Base-by-base conservation (phyloP, 2,329 filamentous ascomycete genomes). In the Epichloe festucae region DNA sequence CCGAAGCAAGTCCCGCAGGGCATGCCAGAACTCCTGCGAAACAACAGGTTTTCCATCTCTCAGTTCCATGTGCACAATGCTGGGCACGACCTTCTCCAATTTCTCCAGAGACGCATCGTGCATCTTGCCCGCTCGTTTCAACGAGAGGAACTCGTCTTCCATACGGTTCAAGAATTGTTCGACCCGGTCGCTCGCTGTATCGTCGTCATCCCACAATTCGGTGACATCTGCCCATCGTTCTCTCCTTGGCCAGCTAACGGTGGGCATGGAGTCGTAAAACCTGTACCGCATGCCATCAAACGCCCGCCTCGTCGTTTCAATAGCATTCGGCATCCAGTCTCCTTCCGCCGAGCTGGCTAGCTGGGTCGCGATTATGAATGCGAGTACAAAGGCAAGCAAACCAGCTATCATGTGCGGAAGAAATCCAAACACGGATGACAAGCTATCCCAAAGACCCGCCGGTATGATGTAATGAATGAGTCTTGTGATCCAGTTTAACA, bases 11-110 rank as follows among this genome's bases (percentile, higher is more conserved):
- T 76, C 74, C 23, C 73, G 70, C 8, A 89, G 63, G 0, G 82
- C 84, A 52, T 78, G 71, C 88, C 80, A 89, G 54, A 89, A 85
- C 3, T 80, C 74, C 23, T 78, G 71, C 0, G 76, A 68, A 15
- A 87, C 75, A 21, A 76, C 66, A 0, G 70, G 65, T 10, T 74
- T 71, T 14, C 81, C 82, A 34, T 76, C 64, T 36, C 68, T 64
- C 7, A 73, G 70, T 14, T 74, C 70, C 56, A 85, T 73, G 53
- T 77, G 74, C 4, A 87, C 68, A 10, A 75, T 58, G 12, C 74
- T 70, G 0, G 84, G 84, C 3, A 87, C 64, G 4, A 76, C 65
- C 0, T 66, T 58, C 46, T 75, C 61, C 3, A 85, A 60, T 36
- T 70, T 70, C 14, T 70, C 58, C 5, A 75, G 58, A 0, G 70